Conservation (phyloP, 176 grass and related monocot genomes). For the Oryza longistaminata region DNA sequence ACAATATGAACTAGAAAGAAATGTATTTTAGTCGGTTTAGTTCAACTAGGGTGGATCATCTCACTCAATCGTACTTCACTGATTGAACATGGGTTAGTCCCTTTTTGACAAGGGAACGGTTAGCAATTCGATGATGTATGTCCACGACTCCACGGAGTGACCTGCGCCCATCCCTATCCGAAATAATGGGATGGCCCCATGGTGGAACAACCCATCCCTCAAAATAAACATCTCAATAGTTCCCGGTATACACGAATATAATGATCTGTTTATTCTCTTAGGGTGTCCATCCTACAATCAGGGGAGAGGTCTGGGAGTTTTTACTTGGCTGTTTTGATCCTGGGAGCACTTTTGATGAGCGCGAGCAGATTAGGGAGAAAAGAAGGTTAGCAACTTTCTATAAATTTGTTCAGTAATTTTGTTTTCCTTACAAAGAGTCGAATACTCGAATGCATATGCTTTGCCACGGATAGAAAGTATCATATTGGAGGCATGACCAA, state of each 20-base stretch:
- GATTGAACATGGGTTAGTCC: neutral
- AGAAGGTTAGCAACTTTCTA: constrained; percentile 55
- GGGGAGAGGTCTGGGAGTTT: constrained; percentile 97
- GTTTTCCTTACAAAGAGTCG: neutral
- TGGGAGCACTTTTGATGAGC: constrained; percentile 73
- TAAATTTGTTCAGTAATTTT: neutral
- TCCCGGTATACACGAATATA: too few species aligned
- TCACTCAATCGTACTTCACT: neutral
- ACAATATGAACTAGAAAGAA: too few species aligned
- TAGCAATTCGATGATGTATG: neutral
- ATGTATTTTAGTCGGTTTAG: neutral
- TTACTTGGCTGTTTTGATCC: constrained; percentile 90
- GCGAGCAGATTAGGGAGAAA: constrained; percentile 71
- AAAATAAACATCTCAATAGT: neutral
- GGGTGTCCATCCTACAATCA: constrained; percentile 94
- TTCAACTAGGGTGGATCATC: neutral
- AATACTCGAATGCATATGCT: neutral
- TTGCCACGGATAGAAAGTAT: neutral
- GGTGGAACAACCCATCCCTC: neutral
- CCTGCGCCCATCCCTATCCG: too few species aligned
- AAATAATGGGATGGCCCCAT: too few species aligned
- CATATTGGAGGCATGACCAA: neutral
- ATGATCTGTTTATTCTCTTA: constrained; percentile 34
- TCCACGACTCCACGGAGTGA: neutral
- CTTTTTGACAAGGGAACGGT: neutral